Conservation (phyloP, 495 filamentous ascomycete genomes). For the Aspergillus avenaceus region DNA sequence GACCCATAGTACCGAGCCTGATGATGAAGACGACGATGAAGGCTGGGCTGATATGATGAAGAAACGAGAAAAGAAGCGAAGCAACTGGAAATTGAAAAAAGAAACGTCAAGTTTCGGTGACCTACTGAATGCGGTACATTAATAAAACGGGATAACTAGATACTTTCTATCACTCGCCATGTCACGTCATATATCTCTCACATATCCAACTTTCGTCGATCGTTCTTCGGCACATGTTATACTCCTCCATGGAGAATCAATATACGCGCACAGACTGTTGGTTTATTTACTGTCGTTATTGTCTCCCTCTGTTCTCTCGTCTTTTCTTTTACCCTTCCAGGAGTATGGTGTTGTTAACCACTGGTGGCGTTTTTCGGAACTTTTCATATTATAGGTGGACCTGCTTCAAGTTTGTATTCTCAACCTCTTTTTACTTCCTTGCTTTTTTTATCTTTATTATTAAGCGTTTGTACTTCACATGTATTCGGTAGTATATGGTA, state of each 20-base stretch:
- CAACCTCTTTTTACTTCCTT: neutral
- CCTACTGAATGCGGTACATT: conserved; percentile 42
- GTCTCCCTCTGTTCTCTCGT: neutral
- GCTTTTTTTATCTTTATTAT: conserved; percentile 1
- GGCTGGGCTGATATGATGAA: conserved; percentile 84
- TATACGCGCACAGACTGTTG: too few relatives aligned
- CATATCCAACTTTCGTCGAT: neutral
- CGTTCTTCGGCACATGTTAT: neutral
- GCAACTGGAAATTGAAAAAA: conserved; percentile 67
- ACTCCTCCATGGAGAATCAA: neutral
- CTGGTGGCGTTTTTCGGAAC: conserved; percentile 1
- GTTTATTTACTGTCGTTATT: too few relatives aligned
- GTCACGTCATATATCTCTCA: neutral
- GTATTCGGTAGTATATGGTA: conserved; percentile 10
- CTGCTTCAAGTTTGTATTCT: too few relatives aligned
- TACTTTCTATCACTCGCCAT: neutral
- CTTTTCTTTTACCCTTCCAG: neutral
- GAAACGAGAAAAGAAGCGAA: conserved; percentile 77
- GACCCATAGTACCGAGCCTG: conserved; percentile 18
- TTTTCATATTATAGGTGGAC: too few relatives aligned
- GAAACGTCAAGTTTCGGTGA: conserved; percentile 37
- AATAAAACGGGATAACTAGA: conserved; percentile 8
- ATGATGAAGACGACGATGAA: conserved; percentile 79
- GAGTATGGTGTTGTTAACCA: too few relatives aligned
- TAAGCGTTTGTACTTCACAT: conserved; percentile 2